Base-by-base conservation (phyloP, 2,329 filamentous ascomycete genomes). In the Ophiostoma pallidulum region DNA sequence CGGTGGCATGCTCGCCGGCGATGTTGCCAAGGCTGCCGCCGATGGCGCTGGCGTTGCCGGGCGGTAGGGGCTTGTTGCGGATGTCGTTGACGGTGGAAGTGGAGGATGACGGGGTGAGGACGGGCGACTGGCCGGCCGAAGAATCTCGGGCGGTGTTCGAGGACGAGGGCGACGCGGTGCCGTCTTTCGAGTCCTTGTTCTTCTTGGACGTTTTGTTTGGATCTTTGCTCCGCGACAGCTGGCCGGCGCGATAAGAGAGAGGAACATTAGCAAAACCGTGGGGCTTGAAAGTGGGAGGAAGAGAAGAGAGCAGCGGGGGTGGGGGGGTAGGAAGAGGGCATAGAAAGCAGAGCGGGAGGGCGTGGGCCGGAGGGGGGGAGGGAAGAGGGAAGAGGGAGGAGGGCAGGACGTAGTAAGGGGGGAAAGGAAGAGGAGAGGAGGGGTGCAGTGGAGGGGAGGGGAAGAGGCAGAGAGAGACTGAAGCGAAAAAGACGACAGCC, bases 151-250 rank as follows among this genome's bases (percentile, higher is more conserved):
- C 63, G 49, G 62, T 59, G 53, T 78, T 78, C 47, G 64, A 58
- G 53, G 79, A 79, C 54, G 80, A 84, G 45, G 89, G 88, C 50
- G 90, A 94, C 40, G 86, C 80, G 54, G 86, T 87, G 63, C 87
- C 87, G 64, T 83, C 79, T 64, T 84, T 83, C 50, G 73, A 69
- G 57, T 84, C 80, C 67, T 83, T 83, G 63, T 82, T 82, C 71
- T 84, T 84, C 69, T 82, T 83, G 59, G 77, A 80, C 55, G 88
- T 86, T 73, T 94, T 95, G 71, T 83, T 86, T 58, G 83, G 76
- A 64, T 78, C 84, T 75, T 94, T 94, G 62, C 85, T 84, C 71
- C 89, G 82, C 67, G 88, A 92, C 73, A 96, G 86, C 88, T 96
- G 77, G 22, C 7, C 16, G 26, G 19, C 14, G n/a, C 28, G 14